Conservation (phyloP, 306 rosid species). For the Lathyrus tuberosus region DNA sequence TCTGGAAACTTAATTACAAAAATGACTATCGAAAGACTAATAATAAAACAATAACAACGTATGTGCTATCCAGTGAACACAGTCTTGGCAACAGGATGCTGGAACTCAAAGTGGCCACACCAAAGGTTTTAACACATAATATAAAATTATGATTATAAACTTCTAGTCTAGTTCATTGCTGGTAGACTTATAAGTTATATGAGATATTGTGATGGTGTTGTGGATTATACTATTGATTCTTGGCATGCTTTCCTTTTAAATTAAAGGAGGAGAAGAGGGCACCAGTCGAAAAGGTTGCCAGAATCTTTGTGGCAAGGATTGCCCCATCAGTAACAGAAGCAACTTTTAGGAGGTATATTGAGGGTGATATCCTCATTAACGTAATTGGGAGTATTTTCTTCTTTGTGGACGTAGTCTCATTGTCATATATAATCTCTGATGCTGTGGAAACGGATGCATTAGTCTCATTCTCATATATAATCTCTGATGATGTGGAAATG, state of each 20-base stretch:
- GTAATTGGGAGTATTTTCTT: not conserved
- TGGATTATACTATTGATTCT: constrained; percentile 32
- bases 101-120: constrained; percentile 98
- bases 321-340: constrained; percentile 88
- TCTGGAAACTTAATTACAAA: not conserved
- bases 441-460: constrained; percentile 15
- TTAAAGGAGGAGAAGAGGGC: constrained; percentile 96
- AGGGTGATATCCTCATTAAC: constrained; percentile 30
- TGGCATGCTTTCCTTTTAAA: constrained; percentile 44
- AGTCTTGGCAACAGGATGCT: constrained; percentile 86
- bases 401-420: not conserved
- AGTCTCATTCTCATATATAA: not conserved
- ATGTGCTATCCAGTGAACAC: constrained; percentile 76
- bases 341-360: constrained; percentile 72
- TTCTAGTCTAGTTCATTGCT: constrained; percentile 21
- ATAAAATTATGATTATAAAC: not conserved
- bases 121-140: constrained; percentile 62
- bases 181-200: not conserved
- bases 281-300: constrained; percentile 77
- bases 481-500: constrained; percentile 10
- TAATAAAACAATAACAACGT: constrained; percentile 17
- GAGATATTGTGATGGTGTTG: not conserved
- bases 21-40: not conserved
- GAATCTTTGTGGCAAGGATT: constrained; percentile 96
- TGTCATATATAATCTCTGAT: not conserved